Conservation (phyloP, 2,329 filamentous ascomycete species). For the Colletotrichum gigasporum region DNA sequence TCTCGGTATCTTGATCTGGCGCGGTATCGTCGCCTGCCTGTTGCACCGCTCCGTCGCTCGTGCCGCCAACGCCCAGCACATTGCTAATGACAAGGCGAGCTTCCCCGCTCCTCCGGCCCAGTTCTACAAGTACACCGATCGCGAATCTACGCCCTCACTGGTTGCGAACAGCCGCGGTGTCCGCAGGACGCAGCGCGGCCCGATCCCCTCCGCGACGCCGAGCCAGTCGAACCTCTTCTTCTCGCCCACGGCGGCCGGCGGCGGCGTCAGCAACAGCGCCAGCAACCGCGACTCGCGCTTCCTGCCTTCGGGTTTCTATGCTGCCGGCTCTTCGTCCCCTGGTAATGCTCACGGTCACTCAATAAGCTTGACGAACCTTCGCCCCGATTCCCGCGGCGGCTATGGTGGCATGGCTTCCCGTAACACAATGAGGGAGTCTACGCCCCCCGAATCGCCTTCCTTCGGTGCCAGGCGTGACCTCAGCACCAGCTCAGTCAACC, state of each 20-base stretch:
- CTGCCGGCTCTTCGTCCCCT: slow-evolving; percentile 68
- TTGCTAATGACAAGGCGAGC: slow-evolving; percentile 74
- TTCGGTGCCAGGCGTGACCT: slow-evolving; percentile 57
- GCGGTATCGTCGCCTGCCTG: slow-evolving; percentile 86
- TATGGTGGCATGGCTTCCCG: slow-evolving; percentile 50
- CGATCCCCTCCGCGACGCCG: slow-evolving; percentile 63
- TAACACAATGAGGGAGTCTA: slow-evolving; percentile 55
- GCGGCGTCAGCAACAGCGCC: slow-evolving; percentile 63
- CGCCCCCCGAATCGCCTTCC: slow-evolving; percentile 73
- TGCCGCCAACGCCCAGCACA: slow-evolving; percentile 79
- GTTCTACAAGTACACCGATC: slow-evolving; percentile 73
- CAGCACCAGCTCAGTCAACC: slow-evolving; percentile 74
- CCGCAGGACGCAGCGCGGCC: slow-evolving; percentile 61
- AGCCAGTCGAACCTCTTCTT: slow-evolving; percentile 86
- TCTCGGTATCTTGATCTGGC: slow-evolving; percentile 86
- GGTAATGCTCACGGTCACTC: slow-evolving; percentile 57
- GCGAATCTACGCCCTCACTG: slow-evolving; percentile 63
- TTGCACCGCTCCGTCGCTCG: slow-evolving; percentile 91
- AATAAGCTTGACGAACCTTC: slow-evolving; percentile 70
- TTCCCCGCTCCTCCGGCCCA: slow-evolving; percentile 67
- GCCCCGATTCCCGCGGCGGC: slow-evolving; percentile 64
- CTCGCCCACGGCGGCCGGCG: slow-evolving; percentile 83
- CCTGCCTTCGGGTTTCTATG: slow-evolving; percentile 91
- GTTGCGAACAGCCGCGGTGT: slow-evolving; percentile 58
- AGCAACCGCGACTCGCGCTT: slow-evolving; percentile 75